Evolutionary conservation across 2,329 filamentous ascomycete genomes (phyloP).

Genomic region (Penicillium psychrosexuale): DNA sequence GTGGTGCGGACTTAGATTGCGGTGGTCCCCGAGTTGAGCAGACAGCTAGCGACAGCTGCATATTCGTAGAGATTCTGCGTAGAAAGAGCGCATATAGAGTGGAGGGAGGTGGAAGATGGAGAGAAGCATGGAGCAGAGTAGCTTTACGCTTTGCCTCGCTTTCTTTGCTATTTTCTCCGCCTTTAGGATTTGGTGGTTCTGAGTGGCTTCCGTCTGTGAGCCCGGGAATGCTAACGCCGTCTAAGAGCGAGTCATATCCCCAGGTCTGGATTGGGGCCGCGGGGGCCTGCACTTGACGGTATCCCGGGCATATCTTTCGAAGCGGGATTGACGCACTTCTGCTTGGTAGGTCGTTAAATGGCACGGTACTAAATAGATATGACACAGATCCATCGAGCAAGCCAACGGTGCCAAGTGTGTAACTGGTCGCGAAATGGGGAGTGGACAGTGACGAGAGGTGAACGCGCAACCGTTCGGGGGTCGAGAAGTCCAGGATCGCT

Average conservation of each 20-base stretch:
- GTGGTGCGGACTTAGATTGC: slow-evolving; percentile 44
- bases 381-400: slow-evolving; percentile 95
- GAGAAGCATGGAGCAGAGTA: slow-evolving; percentile 45
- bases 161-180: slow-evolving; percentile 12
- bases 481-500: slow-evolving; percentile 86
- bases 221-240: slow-evolving; percentile 21
- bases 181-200: slow-evolving; percentile 61
- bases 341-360: slow-evolving; percentile 63
- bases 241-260: slow-evolving; percentile 33
- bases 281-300: slow-evolving; percentile 64
- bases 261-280: slow-evolving; percentile 34
- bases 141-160: slow-evolving; percentile 33
- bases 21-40: slow-evolving; percentile 41
- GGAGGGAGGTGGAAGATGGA: slow-evolving; percentile 63
- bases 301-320: slow-evolving; percentile 74
- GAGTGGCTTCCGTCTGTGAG: slow-evolving; percentile 8
- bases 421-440: slow-evolving; percentile 90
- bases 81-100: slow-evolving; percentile 84
- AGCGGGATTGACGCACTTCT: slow-evolving; percentile 74
- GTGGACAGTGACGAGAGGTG: slow-evolving; percentile 89
- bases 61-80: slow-evolving; percentile 69
- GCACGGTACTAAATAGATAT: slow-evolving; percentile 88
- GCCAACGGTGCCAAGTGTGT: slow-evolving; percentile 83
- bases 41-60: slow-evolving; percentile 72
- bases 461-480: slow-evolving; percentile 77